Evolutionary conservation across 768 basidiomycete species (phyloP).

Genomic region (Pholiota conissans): DNA sequence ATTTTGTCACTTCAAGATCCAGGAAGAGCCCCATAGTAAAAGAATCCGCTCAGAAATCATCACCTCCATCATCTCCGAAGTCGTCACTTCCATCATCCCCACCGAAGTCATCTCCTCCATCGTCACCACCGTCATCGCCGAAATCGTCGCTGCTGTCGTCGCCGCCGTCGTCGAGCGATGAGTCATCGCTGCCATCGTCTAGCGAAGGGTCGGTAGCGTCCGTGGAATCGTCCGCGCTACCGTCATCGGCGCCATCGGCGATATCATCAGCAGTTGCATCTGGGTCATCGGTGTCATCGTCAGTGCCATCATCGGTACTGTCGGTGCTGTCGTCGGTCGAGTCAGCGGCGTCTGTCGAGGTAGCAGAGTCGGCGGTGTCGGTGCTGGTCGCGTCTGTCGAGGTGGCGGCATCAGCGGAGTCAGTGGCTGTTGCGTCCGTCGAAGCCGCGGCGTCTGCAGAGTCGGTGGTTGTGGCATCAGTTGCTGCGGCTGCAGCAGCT

Average conservation of each 20-base stretch:
- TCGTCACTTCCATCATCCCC: slow-evolving; percentile 10
- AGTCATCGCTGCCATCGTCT: slow-evolving; percentile 9
- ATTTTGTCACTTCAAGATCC: background rate
- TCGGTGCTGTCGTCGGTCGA: slow-evolving; percentile 9
- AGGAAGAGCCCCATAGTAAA: background rate
- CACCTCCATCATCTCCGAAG: slow-evolving; percentile 10
- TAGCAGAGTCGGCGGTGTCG: slow-evolving; percentile 15
- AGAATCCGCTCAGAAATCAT: slow-evolving; percentile 6
- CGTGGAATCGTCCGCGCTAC: background rate
- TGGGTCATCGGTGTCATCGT: slow-evolving; percentile 6
- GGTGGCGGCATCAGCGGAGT: slow-evolving; percentile 9
- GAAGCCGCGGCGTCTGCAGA: slow-evolving; percentile 3
- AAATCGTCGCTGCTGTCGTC: slow-evolving; percentile 2
- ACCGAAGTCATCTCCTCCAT: slow-evolving; percentile 6
- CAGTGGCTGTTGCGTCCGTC: slow-evolving; percentile 7
- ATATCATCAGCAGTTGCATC: slow-evolving; percentile 11
- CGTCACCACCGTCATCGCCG: slow-evolving; percentile 12
- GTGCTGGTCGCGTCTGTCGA: slow-evolving; percentile 17
- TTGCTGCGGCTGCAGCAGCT: slow-evolving; percentile 5
- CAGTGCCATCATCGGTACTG: slow-evolving; percentile 11
- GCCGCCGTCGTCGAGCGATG: slow-evolving; percentile 3
- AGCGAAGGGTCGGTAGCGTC: slow-evolving; percentile 11
- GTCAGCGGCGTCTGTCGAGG: slow-evolving; percentile 9
- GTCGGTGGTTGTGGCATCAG: slow-evolving; percentile 10
- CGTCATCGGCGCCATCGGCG: slow-evolving; percentile 16